Conservation (phyloP, 345 rosid genomes). For the Pelargonium nanum region DNA sequence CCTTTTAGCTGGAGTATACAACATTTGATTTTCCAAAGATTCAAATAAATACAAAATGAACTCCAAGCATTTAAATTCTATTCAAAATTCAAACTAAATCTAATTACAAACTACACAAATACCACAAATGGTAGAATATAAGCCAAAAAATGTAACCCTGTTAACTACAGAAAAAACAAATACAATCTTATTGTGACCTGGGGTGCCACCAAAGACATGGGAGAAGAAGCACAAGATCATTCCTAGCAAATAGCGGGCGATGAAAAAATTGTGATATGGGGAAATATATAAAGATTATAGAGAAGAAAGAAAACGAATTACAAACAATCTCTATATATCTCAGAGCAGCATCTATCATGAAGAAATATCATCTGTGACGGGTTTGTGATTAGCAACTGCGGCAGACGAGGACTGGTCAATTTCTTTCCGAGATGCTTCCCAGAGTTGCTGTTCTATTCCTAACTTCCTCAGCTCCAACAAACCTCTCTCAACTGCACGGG, state of each 20-base stretch:
- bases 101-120: not conserved
- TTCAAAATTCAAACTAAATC: not conserved
- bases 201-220: not conserved
- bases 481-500: constrained; percentile 62
- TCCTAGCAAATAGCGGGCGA: not conserved
- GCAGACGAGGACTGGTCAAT: constrained; percentile 28
- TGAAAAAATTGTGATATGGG: not conserved
- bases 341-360: too few relatives aligned
- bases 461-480: constrained; percentile 68
- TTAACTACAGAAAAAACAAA: not conserved
- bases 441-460: constrained; percentile 78
- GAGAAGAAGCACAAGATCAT: not conserved
- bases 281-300: not conserved
- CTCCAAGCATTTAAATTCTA: not conserved
- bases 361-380: not conserved
- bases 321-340: too few relatives aligned
- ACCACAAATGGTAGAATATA: not conserved
- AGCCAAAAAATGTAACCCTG: too few relatives aligned
- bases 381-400: constrained; percentile 18
- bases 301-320: too few relatives aligned
- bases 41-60: not conserved
- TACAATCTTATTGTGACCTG: not conserved
- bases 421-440: constrained; percentile 79
- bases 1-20: too few relatives aligned
- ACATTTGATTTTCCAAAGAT: too few relatives aligned